Conservation (phyloP, 164 flowering plant species). For the Vitis amurensis region DNA sequence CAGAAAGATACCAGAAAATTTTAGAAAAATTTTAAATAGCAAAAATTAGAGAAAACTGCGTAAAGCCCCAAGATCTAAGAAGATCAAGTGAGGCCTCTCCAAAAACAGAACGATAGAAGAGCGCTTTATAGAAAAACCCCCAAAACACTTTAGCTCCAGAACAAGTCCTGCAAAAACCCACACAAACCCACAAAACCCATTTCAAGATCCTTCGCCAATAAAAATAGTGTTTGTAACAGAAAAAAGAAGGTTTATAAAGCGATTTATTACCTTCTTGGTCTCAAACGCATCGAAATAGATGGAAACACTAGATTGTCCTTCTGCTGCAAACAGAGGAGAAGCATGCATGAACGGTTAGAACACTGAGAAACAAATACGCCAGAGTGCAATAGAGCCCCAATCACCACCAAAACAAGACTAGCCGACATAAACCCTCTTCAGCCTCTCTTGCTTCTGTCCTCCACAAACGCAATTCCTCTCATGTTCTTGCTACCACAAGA, state of each 20-base stretch:
- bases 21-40: background rate
- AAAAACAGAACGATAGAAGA: slow-evolving; percentile 55
- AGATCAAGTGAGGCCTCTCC: slow-evolving; percentile 63
- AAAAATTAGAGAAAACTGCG: slow-evolving; percentile 5
- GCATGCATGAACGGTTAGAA: slow-evolving; percentile 29
- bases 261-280: slow-evolving; percentile 58
- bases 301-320: slow-evolving; percentile 22
- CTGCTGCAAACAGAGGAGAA: slow-evolving; percentile 53
- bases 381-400: slow-evolving; percentile 63
- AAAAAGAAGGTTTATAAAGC: slow-evolving; percentile 7
- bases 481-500: slow-evolving; percentile 10
- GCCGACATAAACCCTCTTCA: slow-evolving; percentile 69
- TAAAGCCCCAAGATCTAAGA: slow-evolving; percentile 1
- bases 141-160: slow-evolving; percentile 73
- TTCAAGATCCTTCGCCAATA: slow-evolving; percentile 13
- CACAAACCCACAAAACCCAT: slow-evolving; percentile 8
- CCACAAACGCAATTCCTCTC: slow-evolving; percentile 13
- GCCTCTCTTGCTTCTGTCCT: slow-evolving; percentile 10
- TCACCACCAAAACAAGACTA: slow-evolving; percentile 42
- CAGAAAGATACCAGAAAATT: background rate
- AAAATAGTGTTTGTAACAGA: slow-evolving; percentile 4
- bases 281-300: slow-evolving; percentile 85
- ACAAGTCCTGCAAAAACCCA: slow-evolving; percentile 75
- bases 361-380: slow-evolving; percentile 21
- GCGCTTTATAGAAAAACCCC: slow-evolving; percentile 72